Conservation (phyloP, 345 rosid genomes). For the Euphorbia pulcherrima region DNA sequence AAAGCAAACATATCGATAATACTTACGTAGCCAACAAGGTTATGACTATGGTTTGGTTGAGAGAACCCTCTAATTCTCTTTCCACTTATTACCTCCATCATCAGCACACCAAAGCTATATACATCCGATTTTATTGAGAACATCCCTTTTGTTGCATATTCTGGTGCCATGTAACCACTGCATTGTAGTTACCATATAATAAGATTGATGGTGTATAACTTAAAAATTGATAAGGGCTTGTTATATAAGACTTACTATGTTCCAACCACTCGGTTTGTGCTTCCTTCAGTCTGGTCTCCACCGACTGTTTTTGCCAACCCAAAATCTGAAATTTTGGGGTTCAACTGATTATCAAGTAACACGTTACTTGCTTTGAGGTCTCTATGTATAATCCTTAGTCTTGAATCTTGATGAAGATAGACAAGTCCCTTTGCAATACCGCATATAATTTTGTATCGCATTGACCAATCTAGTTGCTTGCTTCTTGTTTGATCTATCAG, state of each 20-base stretch:
- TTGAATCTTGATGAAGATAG: slow-evolving; percentile 23
- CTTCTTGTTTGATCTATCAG: slow-evolving; percentile 8
- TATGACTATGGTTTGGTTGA: slow-evolving; percentile 9
- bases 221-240: not conserved
- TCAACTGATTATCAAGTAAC: slow-evolving; percentile 13
- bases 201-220: not conserved
- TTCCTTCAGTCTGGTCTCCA: slow-evolving; percentile 13
- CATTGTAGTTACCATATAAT: not conserved
- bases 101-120: slow-evolving; percentile 21
- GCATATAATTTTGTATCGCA: slow-evolving; percentile 8
- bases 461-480: slow-evolving; percentile 11
- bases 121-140: slow-evolving; percentile 21
- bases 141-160: slow-evolving; percentile 19
- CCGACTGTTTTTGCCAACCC: slow-evolving; percentile 8
- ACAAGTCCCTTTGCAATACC: slow-evolving; percentile 13
- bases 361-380: slow-evolving; percentile 22
- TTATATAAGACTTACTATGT: slow-evolving; percentile 2
- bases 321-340: slow-evolving; percentile 17
- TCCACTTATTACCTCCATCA: slow-evolving; percentile 16
- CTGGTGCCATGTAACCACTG: slow-evolving; percentile 22
- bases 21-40: slow-evolving; percentile 23
- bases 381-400: slow-evolving; percentile 14
- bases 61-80: slow-evolving; percentile 16
- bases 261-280: slow-evolving; percentile 10
- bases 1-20: not conserved